Evolutionary conservation across 2,329 filamentous ascomycete species (phyloP), one percentile per base, ranked within the genome.

Genomic region (Aulographum hederae): DNA sequence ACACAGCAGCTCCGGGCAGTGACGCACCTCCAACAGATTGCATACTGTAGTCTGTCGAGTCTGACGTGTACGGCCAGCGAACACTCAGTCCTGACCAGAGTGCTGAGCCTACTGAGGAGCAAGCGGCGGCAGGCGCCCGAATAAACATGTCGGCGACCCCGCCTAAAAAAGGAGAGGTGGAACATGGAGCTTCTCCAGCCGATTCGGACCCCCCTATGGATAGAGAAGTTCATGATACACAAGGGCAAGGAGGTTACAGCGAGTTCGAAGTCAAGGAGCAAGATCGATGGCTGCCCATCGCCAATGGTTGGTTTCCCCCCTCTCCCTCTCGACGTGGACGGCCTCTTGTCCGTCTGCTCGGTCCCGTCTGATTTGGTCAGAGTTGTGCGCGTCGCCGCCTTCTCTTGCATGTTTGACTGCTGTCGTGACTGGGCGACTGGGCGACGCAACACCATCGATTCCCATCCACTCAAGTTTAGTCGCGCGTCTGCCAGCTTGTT

Each of bases 201-300:
- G 81, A 91, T 66, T 63, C 69, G 53, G 81, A 89, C 67, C 75
- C 76, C 67, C 77, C 78, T 71, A 91, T 92, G 80, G 84, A 91
- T 51, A 64, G 63, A 64, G 79, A 84, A 57, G 63, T 68, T 61
- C 70, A 75, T 58, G 76, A 80, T 63, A 69, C 72, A 73, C 77
- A 82, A 64, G 66, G 67, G 56, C 68, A 68, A 57, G 76, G 69
- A 56, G 67, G 78, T 59, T 73, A 65, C 58, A 82, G 82, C 60
- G 86, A 95, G 64, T 93, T 94, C 56, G 86, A 95, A 63, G 86
- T 95, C 60, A 95, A 95, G 69, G 89, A 98, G 62, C 89, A 98
- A 62, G 89, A 98, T 62, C 69, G 89, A 68, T 98, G 89, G 89
- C 72, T 98, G 56, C 89, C 89, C 56, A 98, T 98, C 71, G 89